phyloP scores from a whole-genome alignment of 805 yeast genomes.

The Lipomyces starkeyi region DNA sequence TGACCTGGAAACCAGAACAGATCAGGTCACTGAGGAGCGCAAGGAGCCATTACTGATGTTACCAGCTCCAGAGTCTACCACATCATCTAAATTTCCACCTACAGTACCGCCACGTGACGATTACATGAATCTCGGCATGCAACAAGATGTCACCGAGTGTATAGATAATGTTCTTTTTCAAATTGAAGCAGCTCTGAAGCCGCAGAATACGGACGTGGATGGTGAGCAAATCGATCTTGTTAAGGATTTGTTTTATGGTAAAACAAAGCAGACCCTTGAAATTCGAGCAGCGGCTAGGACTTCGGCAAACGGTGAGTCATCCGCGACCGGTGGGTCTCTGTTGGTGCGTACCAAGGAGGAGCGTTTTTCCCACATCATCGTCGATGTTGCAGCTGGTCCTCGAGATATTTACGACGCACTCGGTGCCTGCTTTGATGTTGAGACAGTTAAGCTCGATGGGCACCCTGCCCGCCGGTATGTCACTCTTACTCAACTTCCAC shows the following conservation, averaged over 20 bases:
- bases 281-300: conserved; percentile 33
- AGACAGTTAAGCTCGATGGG: conserved; percentile 65
- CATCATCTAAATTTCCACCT: conserved; percentile 15
- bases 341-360: conserved; percentile 57
- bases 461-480: conserved; percentile 77
- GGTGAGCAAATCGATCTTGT: conserved; percentile 87
- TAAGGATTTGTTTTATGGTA: conserved; percentile 83
- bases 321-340: not conserved
- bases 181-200: conserved; percentile 83
- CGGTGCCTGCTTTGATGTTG: conserved; percentile 80
- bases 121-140: conserved; percentile 58
- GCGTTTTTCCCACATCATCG: conserved; percentile 78
- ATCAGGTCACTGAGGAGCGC: not conserved
- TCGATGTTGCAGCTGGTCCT: conserved; percentile 88
- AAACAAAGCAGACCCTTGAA: conserved; percentile 73
- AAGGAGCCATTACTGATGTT: conserved; percentile 10
- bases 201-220: conserved; percentile 61
- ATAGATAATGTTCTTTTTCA: conserved; percentile 92
- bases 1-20: not conserved
- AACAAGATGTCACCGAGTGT: conserved; percentile 97
- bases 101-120: conserved; percentile 20
- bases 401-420: conserved; percentile 87
- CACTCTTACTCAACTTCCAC: conserved; percentile 74
- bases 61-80: conserved; percentile 17
- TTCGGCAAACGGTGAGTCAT: conserved; percentile 42